Base-by-base conservation (phyloP, 768 basidiomycete species). In the Melanogaster broomeanus region DNA sequence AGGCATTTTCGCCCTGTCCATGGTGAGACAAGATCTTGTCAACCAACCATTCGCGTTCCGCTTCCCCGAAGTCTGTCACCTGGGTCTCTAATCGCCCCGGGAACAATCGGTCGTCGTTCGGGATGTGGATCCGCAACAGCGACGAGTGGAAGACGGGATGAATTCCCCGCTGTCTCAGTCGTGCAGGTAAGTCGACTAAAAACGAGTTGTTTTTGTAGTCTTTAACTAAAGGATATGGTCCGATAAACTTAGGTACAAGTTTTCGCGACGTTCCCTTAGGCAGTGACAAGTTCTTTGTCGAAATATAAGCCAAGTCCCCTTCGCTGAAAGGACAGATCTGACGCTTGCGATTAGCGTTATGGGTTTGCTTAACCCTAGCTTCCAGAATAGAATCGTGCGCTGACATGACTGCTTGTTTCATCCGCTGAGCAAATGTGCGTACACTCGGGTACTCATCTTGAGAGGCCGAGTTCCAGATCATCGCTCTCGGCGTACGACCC, bases 171-270 rank as follows among this genome's bases (percentile, higher is more conserved):
- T 57, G 33, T 9, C 52, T 59, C 30, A 76, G 24, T 0, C 61
- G 56, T 0, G 37, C 2, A 0, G 72, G 68, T 22, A 74, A 40
- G 4, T 72, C 65, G 1, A 73, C 3, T 1, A 38, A n/a, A 38
- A 54, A 72, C 0, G 58, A 55, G 0, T 55, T 60, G 12, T 66
- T 60, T 0, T 42, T 42, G 6, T 57, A 19, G 10, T 56, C 57
- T 5, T 46, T 45, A 1, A 51, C 18, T 2, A 73, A 53, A 10
- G 42, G 48, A 35, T 66, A 72, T 0, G 72, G 72, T 5, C 72
- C 72, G 15, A 74, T 64, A 40, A 58, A 75, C 28, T 68, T 70
- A 0, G 73, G 74, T 6, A 63, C 55, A 0, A 75, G 53, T 44
- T 75, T 75, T 0, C 61, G 34, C 1, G 67, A 58, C 11, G 57